Evolutionary conservation across 176 grass and related monocot species (phyloP), one percentile per base, ranked within the genome.

Genomic region (Carex cristatella): DNA sequence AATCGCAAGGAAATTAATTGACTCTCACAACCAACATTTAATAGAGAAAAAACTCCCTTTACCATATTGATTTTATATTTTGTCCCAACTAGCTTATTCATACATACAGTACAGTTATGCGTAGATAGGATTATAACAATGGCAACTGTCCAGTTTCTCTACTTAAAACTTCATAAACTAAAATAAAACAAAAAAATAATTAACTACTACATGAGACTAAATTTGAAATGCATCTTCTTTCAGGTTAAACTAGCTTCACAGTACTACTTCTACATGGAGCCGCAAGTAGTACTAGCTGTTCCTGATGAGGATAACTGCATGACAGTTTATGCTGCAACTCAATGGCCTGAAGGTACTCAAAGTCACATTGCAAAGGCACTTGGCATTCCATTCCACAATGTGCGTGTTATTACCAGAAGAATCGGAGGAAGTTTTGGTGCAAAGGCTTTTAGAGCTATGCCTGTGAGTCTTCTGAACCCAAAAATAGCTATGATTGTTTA

Each of bases 381-480:
- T 0, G 23, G 23, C 23, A 0, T 23, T 23, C 23, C 23, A 23
- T 23, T 23, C 23, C 23, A 23, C 23, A 23, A 23, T 23, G 23
- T 23, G 23, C 23, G 23, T 23, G 23, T 23, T 23, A 23, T 23
- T 23, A 23, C 23, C 23, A 23, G 23, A 23, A 23, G 23, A 23
- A 23, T 23, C 0, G 23, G 23, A 48, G 94, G 94, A 62, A 90
- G 88, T 71, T 94, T 97, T 56, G 92, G 94, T 64, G 92, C 91
- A n/a, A 97, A 97, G 90, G 92, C 65, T 55, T 66, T 92, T 56
- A 92, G 87, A 89, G 23, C 23, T 84, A 14, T 80, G 14, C 49
- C 74, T 51, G 87, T 88, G 61, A 85, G 87, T 64, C 30, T 28
- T 49, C 10, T 3, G 53, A 40, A 51, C 31, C 14, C 74, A n/a